Base-by-base conservation (phyloP, 31 red algal genomes). In the Odonthalia washingtoniensis region DNA sequence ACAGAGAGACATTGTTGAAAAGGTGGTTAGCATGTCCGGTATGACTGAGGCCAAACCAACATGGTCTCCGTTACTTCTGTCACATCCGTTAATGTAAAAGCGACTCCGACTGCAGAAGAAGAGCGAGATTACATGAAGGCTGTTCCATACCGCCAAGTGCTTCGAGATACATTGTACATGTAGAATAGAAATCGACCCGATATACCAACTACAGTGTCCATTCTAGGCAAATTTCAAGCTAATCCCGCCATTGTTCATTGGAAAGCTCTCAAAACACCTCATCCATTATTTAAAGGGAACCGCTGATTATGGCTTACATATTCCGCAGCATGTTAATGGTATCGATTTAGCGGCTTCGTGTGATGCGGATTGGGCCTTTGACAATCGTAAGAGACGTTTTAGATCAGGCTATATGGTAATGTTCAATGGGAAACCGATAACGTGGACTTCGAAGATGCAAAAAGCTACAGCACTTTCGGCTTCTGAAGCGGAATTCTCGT, bases 401-500 rank as follows among this genome's bases (percentile, higher is more conserved):
- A 24, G 76, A 5, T 26, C 68, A 0, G 52, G 52, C 14, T 14
- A 14, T 24, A 14, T 72, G 16, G 0, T 0, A 72, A 17, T 17
- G 21, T 26, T 72, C n/a, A 72, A 72, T 17, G 31, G 17, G 24
- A 28, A 28, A 26, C 68, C 68, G 31, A 31, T 0, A 72, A 31
- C 0, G 17, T 72, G 21, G 0, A 72, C 21, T 28, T 72, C 68
- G 17, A 72, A 72, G 31, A 26, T 72, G 28, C 68, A 72, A 33
- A 72, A 18, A 18, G 21, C 68, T 0, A 0, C 31, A 17, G 68
- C 68, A 18, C 21, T 72, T 61, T 87, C 84, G 9, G 77, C 72
- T 2, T 33, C 84, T 66, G 84, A 87, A 40, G 84, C 70, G 0
- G 57, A 87, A 62, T 87, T 87, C 24, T 77, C 40, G 28, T 44